Conservation (phyloP, 2,329 filamentous ascomycete genomes). For the Aspergillus nomiae region DNA sequence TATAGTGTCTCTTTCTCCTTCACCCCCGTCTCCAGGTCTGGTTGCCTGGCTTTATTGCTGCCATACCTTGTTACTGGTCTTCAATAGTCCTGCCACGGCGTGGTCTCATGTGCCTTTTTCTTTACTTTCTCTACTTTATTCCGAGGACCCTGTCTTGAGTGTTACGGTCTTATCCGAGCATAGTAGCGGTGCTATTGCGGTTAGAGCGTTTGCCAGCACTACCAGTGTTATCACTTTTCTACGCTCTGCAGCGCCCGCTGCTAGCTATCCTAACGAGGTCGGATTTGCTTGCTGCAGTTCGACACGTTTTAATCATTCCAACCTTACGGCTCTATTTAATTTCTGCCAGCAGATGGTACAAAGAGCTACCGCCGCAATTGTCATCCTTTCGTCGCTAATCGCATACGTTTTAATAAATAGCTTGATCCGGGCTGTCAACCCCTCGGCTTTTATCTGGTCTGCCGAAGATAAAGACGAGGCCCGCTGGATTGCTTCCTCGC, state of each 20-base stretch:
- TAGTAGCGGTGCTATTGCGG: constrained; percentile 9
- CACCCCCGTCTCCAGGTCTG: constrained; percentile 14
- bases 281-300: constrained; percentile 1
- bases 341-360: constrained; percentile 42
- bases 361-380: constrained; percentile 42
- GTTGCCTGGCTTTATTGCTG: constrained; percentile 15
- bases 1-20: constrained; percentile 23
- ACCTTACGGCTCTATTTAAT: constrained; percentile 15
- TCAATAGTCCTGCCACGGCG: constrained; percentile 2
- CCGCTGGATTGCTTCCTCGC: constrained; percentile 70
- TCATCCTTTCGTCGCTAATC: constrained; percentile 44
- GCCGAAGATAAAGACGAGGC: constrained; percentile 65
- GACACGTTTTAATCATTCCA: constrained; percentile 9
- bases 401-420: constrained; percentile 47
- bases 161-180: neutral
- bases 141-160: neutral
- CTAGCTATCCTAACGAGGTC: constrained; percentile 9
- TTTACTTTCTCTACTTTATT: constrained; percentile 3
- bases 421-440: constrained; percentile 61
- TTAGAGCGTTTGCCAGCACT: constrained; percentile 11
- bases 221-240: neutral
- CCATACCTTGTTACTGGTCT: constrained; percentile 12
- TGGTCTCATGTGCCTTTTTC: constrained; percentile 3
- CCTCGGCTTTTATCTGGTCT: constrained; percentile 61
- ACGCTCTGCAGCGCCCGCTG: neutral